Percentiles rank a stretch among this genome's conserved stretches.
Evolutionary conservation across 2,329 filamentous ascomycete genomes (phyloP).

Genomic region (Myriosclerotinia curreyana): DNA sequence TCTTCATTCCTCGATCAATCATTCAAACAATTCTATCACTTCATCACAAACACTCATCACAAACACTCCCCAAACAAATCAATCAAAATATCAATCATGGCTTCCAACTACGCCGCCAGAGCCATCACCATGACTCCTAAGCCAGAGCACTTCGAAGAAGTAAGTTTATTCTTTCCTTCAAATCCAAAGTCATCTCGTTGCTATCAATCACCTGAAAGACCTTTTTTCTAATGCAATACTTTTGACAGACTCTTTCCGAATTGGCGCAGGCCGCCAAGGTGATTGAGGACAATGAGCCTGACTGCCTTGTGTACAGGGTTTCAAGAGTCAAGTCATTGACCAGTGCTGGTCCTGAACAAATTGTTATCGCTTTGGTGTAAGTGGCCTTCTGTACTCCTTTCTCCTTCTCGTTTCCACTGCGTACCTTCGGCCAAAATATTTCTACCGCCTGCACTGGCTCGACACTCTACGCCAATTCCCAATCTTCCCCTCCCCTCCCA

Average conservation of each 20-base stretch:
- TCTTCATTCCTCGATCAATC: not conserved
- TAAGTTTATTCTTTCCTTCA: not conserved
- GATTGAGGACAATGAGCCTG: conserved; percentile 2
- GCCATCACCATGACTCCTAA: conserved; percentile 16
- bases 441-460: not conserved
- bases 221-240: not conserved
- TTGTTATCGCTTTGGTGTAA: conserved; percentile 13
- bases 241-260: not conserved
- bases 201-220: not conserved
- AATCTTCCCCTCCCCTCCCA: not conserved
- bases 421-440: no score
- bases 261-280: not conserved
- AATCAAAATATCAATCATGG: conserved; percentile 1
- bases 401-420: not conserved
- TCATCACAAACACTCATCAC: not conserved
- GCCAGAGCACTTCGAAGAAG: conserved; percentile 3
- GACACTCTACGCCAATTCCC: not conserved
- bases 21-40: not conserved
- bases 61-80: not conserved
- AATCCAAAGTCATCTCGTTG: not conserved
- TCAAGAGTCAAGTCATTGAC: conserved; percentile 5
- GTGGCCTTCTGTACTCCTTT: not conserved
- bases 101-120: not conserved
- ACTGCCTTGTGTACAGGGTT: conserved; percentile 8
- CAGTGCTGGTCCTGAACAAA: conserved; percentile 13